A percentile compares a stretch with the other conserved stretches of the same genome.
Evolutionary conservation across 306 rosid genomes (phyloP).

Genomic region (Cucurbita argyrosperma): DNA sequence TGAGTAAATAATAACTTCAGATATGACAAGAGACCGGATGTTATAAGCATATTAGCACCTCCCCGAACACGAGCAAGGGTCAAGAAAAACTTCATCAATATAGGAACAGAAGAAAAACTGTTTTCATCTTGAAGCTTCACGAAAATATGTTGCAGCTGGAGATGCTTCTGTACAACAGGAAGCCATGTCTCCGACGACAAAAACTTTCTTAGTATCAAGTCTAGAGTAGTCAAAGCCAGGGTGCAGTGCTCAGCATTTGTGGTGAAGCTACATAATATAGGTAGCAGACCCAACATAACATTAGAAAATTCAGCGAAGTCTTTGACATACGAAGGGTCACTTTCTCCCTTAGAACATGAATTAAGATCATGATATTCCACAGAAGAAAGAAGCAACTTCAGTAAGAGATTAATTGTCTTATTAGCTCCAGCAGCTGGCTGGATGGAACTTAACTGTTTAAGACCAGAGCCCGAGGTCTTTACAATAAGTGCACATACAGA

Average conservation of each 20-base stretch:
- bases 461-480: slow-evolving; percentile 54
- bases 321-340: slow-evolving; percentile 25
- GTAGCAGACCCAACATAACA: slow-evolving; percentile 54
- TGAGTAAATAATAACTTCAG: slow-evolving; percentile 51
- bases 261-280: slow-evolving; percentile 62
- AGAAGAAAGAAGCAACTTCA: slow-evolving; percentile 56
- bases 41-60: slow-evolving; percentile 82
- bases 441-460: slow-evolving; percentile 46
- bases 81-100: slow-evolving; percentile 65
- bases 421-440: slow-evolving; percentile 34
- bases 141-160: slow-evolving; percentile 50
- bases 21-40: slow-evolving; percentile 56
- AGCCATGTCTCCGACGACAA: slow-evolving; percentile 70
- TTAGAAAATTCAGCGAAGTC: slow-evolving; percentile 53
- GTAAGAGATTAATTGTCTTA: slow-evolving; percentile 35
- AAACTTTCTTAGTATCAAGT: slow-evolving; percentile 53
- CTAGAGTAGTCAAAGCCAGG: slow-evolving; percentile 55
- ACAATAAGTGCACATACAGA: slow-evolving; percentile 35
- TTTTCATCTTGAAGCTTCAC: slow-evolving; percentile 62
- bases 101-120: slow-evolving; percentile 28
- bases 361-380: slow-evolving; percentile 35
- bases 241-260: slow-evolving; percentile 43
- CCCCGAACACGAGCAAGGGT: slow-evolving; percentile 71
- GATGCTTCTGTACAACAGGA: slow-evolving; percentile 59
- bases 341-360: slow-evolving; percentile 23